Conservation (phyloP, 169 alveolate genomes). For the Plasmodium vivax region DNA sequence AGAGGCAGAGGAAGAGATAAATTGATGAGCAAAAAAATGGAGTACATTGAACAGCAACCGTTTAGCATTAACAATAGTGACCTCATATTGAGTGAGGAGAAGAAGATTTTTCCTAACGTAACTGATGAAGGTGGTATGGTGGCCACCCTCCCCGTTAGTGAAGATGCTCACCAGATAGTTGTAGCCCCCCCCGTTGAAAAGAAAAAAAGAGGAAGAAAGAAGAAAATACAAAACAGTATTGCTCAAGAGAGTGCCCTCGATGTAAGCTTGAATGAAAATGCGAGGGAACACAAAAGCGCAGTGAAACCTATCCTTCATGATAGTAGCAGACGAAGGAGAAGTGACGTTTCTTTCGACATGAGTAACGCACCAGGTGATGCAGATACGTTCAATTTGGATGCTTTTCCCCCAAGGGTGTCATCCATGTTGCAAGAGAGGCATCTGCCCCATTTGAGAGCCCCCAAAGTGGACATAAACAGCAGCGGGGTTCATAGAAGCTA, state of each 20-base stretch:
- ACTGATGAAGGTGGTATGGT: not conserved
- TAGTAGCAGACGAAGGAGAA: not conserved
- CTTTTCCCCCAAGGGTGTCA: not conserved
- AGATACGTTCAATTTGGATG: not conserved
- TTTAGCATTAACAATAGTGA: not conserved
- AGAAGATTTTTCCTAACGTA: not conserved
- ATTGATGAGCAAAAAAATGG: not conserved
- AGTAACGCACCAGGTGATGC: not conserved
- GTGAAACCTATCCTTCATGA: not conserved
- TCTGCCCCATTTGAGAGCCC: not conserved
- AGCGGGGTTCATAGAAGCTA: not conserved
- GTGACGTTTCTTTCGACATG: not conserved
- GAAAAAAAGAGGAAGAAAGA: constrained; percentile 37
- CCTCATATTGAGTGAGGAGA: not conserved
- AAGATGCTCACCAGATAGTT: not conserved
- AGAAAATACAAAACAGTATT: not conserved
- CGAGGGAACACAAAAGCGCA: not conserved
- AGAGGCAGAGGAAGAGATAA: not conserved
- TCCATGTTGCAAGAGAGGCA: not conserved
- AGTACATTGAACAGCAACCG: not conserved
- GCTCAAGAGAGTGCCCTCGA: not conserved
- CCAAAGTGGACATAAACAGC: not conserved
- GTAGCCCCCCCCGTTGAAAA: constrained; percentile 1
- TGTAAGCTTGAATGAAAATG: not conserved
- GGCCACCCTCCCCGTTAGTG: not conserved